These are phyloP conservation scores for Trametes hirsuta DNA, from an alignment of 1,284 basidiomycete genomes.

Conservation along the genomic window DNA sequence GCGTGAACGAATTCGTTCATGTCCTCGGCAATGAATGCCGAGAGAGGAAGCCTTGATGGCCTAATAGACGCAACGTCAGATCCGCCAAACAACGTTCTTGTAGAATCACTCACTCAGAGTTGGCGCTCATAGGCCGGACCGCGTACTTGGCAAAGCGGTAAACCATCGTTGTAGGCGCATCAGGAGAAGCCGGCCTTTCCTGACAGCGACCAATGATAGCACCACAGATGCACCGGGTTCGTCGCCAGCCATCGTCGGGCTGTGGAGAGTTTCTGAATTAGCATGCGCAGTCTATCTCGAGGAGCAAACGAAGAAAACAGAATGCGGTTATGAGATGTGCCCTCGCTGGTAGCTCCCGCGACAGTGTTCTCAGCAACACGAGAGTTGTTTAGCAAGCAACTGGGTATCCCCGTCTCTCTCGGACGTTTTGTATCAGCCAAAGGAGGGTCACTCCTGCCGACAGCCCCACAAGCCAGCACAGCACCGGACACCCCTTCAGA, in stretches of 20 bases:
- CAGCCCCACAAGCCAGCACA: conserved; percentile 35
- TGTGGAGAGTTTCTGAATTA: conserved; percentile 33
- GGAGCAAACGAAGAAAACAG: conserved; percentile 25
- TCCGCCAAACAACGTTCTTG: not conserved
- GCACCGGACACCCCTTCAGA: conserved; percentile 38
- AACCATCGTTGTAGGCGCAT: conserved; percentile 44
- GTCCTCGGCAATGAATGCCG: conserved; percentile 84
- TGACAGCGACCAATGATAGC: conserved; percentile 75
- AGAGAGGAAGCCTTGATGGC: conserved; percentile 67
- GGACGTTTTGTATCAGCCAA: conserved; percentile 92
- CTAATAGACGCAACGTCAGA: conserved; percentile 40
- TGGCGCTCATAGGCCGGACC: conserved; percentile 69
- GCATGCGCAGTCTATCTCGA: conserved; percentile 8
- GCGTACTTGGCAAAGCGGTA: conserved; percentile 83
- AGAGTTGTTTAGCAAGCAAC: conserved; percentile 78
- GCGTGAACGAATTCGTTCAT: conserved; percentile 88
- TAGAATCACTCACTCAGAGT: conserved; percentile 55
- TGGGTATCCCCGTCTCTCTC: conserved; percentile 51
- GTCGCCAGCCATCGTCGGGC: conserved; percentile 63
- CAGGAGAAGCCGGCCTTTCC: conserved; percentile 43
- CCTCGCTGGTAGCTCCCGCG: conserved; percentile 85
- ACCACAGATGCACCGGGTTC: conserved; percentile 78
- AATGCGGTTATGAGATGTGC: conserved; percentile 48
- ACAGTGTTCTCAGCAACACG: conserved; percentile 65
- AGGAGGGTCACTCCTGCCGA: conserved; percentile 43